These are phyloP conservation scores for Euclidium syriacum DNA, from an alignment of 345 rosid genomes.

Conservation along the genomic window DNA sequence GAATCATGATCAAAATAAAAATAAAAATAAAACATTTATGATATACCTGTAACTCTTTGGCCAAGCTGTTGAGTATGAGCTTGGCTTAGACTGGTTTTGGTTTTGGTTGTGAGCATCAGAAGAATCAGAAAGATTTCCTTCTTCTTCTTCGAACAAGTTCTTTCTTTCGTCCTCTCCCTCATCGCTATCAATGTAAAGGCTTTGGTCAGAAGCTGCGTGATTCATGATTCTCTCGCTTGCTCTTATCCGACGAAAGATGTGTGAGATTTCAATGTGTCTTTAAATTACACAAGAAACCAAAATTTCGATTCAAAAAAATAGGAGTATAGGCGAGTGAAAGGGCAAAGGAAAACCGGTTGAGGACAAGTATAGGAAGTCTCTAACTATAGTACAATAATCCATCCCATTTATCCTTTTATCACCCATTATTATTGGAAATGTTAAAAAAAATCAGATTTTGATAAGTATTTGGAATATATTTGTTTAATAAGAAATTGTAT, in stretches of 20 bases:
- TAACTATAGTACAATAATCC: background rate
- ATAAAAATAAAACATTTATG: no score
- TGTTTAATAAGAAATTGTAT: no score
- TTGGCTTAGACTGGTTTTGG: slow-evolving; percentile 41
- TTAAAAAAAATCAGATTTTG: background rate
- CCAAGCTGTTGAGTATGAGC: slow-evolving; percentile 72
- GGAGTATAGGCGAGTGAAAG: slow-evolving; percentile 25
- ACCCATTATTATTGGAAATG: background rate
- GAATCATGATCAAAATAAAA: no score
- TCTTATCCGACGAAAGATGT: slow-evolving; percentile 11
- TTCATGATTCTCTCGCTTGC: slow-evolving; percentile 61
- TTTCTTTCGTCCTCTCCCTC: slow-evolving; percentile 60
- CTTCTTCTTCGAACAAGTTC: slow-evolving; percentile 32
- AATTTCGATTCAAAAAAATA: slow-evolving; percentile 4
- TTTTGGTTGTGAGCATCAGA: slow-evolving; percentile 42
- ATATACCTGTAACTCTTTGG: slow-evolving; percentile 92
- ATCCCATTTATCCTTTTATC: slow-evolving; percentile 2
- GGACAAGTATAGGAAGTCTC: slow-evolving; percentile 11
- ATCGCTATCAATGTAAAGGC: slow-evolving; percentile 83
- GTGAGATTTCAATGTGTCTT: slow-evolving; percentile 9
- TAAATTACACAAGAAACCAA: background rate
- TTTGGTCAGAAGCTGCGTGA: slow-evolving; percentile 76
- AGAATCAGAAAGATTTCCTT: slow-evolving; percentile 50
- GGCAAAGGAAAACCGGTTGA: slow-evolving; percentile 19
- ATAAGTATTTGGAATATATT: background rate